Base-by-base conservation (phyloP, 306 rosid species). In the Vachellia collinsii region DNA sequence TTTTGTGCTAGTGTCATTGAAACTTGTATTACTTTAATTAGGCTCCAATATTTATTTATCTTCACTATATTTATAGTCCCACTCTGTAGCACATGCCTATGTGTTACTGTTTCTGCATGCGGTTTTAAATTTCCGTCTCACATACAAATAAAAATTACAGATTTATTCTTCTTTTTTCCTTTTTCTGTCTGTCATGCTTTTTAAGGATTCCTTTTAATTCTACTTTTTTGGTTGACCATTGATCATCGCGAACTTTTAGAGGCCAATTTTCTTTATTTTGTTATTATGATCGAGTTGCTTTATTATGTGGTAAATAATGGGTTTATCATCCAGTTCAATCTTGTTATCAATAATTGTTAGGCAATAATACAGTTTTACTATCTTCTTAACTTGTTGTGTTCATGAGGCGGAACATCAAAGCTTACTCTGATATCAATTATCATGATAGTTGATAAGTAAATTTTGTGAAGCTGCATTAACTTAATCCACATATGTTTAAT, bases 91-190 rank as follows among this genome's bases (percentile, higher is more conserved):
- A 84, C 90, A 81, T 87, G 90, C 75, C 71, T 61, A 41, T 61
- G 83, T 68, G 83, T 42, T 47, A 76, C 86, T 82, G 86, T 84
- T 65, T 84, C 82, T 79, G 88, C 87, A 81, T 86, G 89, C 78
- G 87, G 16, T 74, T 77, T 59, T 20, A 23, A 23, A 22, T 59
- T 80, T 83, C 41, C 77, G 50, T 75, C 78, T 68, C 44, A 79
- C 66, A 66, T 47, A 72, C 47, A 72, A 72, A 65, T 80, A 53
- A 51, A 83, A 61, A 12, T 9, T 59, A 23, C 16, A 8, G 29
- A 12, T 19, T 68, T 39, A 20, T 84, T 80, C 78, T 83, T 80
- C 54, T 14, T 82, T 76, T 36, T 5, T 17, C 77, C 79, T 23
- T 80, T 56, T 14, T 80, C 81, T 80, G 79, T 80, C 79, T 77